Conservation (phyloP, 192 early-diverging fungal species). For the Podila verticillata region DNA sequence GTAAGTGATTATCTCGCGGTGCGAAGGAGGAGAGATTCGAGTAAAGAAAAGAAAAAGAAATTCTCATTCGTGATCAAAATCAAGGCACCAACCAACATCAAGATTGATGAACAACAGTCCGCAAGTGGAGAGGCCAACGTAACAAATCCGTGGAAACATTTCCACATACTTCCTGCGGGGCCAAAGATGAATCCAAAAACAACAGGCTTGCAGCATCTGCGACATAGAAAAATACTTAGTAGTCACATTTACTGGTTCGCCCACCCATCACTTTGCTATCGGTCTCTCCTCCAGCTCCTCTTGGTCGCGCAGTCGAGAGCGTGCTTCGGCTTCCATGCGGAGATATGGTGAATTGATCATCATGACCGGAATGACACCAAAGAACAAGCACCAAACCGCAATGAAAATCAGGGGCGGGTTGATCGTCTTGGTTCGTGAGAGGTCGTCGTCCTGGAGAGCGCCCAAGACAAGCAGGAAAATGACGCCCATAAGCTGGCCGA, state of each 20-base stretch:
- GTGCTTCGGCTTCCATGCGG: conserved; percentile 40
- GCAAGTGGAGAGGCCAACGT: too few species aligned
- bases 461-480: conserved; percentile 34
- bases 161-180: too few species aligned
- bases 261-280: too few species aligned
- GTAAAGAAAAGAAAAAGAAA: neutral
- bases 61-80: neutral
- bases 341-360: conserved; percentile 38
- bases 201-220: too few species aligned
- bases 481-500: conserved; percentile 41
- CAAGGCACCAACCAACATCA: conserved; percentile 1
- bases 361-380: conserved; percentile 23
- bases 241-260: too few species aligned
- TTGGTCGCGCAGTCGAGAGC: conserved; percentile 7
- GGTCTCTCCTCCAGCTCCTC: too few species aligned
- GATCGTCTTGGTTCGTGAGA: neutral
- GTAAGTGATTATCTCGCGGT: conserved; percentile 7
- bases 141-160: too few species aligned
- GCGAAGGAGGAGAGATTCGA: conserved; percentile 9
- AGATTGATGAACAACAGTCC: neutral
- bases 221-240: too few species aligned
- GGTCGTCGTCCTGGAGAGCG: conserved; percentile 16
- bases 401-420: conserved; percentile 47
- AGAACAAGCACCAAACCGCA: conserved; percentile 25
- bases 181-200: too few species aligned